Evolutionary conservation across 2,329 filamentous ascomycete species (phyloP), one percentile per base, ranked within the genome.

Genomic region (Cordyceps cateniannulata): DNA sequence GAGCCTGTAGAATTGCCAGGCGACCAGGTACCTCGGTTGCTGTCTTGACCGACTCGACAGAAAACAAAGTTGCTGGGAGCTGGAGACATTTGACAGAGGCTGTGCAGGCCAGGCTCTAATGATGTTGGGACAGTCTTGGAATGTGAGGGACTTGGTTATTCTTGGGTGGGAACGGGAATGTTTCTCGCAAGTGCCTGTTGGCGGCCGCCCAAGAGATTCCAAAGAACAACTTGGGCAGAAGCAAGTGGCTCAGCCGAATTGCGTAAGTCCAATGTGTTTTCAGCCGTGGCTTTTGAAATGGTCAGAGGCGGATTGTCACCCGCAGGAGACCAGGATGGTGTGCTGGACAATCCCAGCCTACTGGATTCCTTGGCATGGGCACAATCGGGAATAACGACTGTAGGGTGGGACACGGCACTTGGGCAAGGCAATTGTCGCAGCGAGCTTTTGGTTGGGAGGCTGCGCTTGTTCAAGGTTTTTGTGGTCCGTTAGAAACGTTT

Each of bases 361-460:
- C 12, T 38, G 49, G 38, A 53, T 32, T 47, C 27, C 57, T 60
- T 60, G 57, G 57, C 57, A 60, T 60, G 57, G 57, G 40, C 22
- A 60, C 57, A 60, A n/a, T 35, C 57, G 57, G 57, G 57, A 60
- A 60, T 60, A 60, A 60, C 44, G 32, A 20, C 12, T 5, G 20
- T 22, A 8, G 29, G 24, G 54, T 49, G 54, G 54, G 12, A 35
- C 29, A 12, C 29, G 53, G 40, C 24, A 47, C n/a, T 45, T 51
- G 49, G 6, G 29, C 8, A 20, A 35, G 29, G 27, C n/a, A 47
- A 18, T 35, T 47, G 42, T 35, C 10, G 42, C 25, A 47, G 40
- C n/a, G 18, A 32, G 32, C 18, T 3, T 35, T 44, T 52, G 1
- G 9, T 8, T 38, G 27, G 14, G 6, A n/a, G n/a, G 12, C 1